Evolutionary conservation across 148 eudicot species (phyloP), one percentile per base, ranked within the genome.

Genomic region (Camellia sinensis): DNA sequence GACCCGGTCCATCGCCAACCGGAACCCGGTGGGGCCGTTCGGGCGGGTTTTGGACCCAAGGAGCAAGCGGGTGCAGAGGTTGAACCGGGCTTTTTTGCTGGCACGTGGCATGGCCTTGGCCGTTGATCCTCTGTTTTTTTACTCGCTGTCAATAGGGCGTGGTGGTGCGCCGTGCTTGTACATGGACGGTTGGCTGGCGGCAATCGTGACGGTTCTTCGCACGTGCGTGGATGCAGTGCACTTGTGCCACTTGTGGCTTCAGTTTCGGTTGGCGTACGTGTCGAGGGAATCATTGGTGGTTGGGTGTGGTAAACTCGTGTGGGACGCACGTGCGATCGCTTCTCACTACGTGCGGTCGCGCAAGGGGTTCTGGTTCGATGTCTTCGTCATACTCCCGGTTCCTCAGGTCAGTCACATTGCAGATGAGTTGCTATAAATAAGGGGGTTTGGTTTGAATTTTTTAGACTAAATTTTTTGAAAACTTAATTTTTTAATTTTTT

Each of bases 291-390:
- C 98, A n/a, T 74, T 96, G 88, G 99, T 96, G 29, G 93, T 96
- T 5, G 99, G 99, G 7, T 92, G 98, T 37, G 99, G 99, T 78
- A 93, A 93, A 54, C 99, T 96, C 57, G 99, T 96, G 85, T 96
- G 99, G 99, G 97, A 96, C 74, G 75, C 91, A 56, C 93, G 89
- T 54, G 90, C 92, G n/a, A 85, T 96, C 17, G 92, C 97, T 3
- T 65, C 70, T 7, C 99, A 96, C 61, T 96, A 93, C 67, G 82
- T 88, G 0, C 68, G 90, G 48, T 92, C 97, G 5, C 52, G 93
- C 3, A 90, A 86, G 77, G 98, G 97, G 7, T 96, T 96, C 54
- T 96, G 99, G 99, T 92, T 91, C 70, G 99, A 96, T 83, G 84
- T 82, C 10, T 93, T 88, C 59, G 99, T 96, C 56, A 89, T 96